These are phyloP conservation scores for Grigorovia jiainica DNA, from an alignment of 805 yeast species.

Conservation along the genomic window DNA sequence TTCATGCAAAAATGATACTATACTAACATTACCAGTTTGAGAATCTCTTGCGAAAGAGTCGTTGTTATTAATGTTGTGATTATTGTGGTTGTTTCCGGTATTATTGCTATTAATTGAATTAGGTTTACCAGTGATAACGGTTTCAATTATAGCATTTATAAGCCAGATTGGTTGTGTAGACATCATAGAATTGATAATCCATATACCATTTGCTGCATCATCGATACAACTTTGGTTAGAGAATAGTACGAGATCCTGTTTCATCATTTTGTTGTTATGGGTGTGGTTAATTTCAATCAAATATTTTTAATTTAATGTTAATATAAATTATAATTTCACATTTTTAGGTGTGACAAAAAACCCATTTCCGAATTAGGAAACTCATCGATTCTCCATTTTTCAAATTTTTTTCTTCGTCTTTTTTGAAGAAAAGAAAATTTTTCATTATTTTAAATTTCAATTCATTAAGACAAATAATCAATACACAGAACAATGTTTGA, in stretches of 20 bases:
- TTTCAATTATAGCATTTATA: slow-evolving; percentile 44
- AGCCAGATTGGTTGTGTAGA: slow-evolving; percentile 64
- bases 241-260: slow-evolving; percentile 50
- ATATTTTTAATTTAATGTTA: too few species aligned
- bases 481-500: slow-evolving; percentile 14
- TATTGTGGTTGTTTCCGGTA: neutral
- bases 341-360: slow-evolving; percentile 29
- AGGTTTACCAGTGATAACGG: slow-evolving; percentile 36
- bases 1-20: slow-evolving; percentile 25
- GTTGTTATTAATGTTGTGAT: neutral
- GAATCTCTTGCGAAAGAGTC: too few species aligned
- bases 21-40: neutral
- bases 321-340: too few species aligned
- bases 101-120: slow-evolving; percentile 28
- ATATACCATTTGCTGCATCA: slow-evolving; percentile 15
- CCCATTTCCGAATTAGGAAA: neutral
- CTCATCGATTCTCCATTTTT: neutral
- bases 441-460: neutral
- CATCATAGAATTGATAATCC: slow-evolving; percentile 33
- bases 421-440: neutral
- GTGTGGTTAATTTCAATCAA: too few species aligned
- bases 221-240: slow-evolving; percentile 37
- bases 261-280: slow-evolving; percentile 14
- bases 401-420: neutral
- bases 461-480: neutral